Evolutionary conservation across 163 green algal genomes (phyloP).

Genomic region (Scenedesmus sp.): DNA sequence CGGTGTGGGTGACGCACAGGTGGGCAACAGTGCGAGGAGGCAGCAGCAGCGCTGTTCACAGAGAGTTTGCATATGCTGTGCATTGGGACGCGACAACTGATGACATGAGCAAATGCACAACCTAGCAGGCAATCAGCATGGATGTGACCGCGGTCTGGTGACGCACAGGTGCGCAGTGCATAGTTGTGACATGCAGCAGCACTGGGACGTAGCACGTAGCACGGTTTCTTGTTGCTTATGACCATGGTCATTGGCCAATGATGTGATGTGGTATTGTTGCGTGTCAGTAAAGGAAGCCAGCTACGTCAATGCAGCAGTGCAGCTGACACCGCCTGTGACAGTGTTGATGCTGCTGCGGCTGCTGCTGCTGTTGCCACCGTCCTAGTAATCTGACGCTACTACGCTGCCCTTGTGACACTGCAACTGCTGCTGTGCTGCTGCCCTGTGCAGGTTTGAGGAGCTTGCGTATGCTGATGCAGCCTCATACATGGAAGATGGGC

Average conservation of each 20-base stretch:
- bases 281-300: too few species aligned
- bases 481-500: constrained; percentile 94
- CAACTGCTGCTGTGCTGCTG: not conserved
- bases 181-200: not conserved
- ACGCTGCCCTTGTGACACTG: not conserved
- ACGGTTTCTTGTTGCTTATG: too few species aligned
- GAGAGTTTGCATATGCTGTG: too few species aligned
- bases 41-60: too few species aligned
- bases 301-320: not conserved
- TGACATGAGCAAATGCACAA: too few species aligned
- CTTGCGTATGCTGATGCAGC: constrained; percentile 91
- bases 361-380: not conserved
- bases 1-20: too few species aligned
- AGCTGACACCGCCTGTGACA: not conserved
- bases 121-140: too few species aligned
- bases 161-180: constrained; percentile 17
- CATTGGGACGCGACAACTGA: too few species aligned
- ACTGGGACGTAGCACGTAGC: too few species aligned
- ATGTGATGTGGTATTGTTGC: not conserved
- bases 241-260: too few species aligned
- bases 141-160: not conserved
- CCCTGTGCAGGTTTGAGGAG: constrained; percentile 88
- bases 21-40: too few species aligned
- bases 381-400: too few species aligned
- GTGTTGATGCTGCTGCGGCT: not conserved